Conservation (phyloP, 208 protist species). For the Leishmania aethiopica region DNA sequence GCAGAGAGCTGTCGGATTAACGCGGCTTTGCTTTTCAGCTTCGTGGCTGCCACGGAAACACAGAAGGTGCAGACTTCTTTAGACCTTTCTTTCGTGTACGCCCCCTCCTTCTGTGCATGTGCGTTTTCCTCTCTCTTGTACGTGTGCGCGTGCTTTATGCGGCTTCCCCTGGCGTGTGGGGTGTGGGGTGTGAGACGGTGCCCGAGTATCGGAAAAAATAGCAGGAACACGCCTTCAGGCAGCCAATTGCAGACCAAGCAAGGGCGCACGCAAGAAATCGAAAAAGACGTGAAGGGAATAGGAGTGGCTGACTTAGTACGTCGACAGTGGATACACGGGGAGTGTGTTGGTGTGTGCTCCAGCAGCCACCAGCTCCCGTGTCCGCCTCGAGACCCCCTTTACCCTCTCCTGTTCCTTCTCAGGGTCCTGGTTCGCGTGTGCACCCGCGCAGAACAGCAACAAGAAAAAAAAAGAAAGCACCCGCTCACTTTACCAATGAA, state of each 20-base stretch:
- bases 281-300: not conserved
- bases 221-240: not conserved
- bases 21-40: conserved; percentile 26
- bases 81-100: not conserved
- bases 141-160: not conserved
- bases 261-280: not conserved
- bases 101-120: not conserved
- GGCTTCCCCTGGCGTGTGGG: no score
- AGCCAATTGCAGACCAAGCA: not conserved
- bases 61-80: not conserved
- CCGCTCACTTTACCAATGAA: not conserved
- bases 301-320: not conserved
- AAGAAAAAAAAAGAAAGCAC: not conserved
- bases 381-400: not conserved
- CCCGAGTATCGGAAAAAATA: conserved; percentile 17
- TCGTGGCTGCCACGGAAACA: not conserved
- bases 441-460: not conserved
- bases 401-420: not conserved
- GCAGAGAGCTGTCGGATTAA: conserved; percentile 32
- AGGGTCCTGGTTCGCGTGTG: not conserved
- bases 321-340: not conserved
- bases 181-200: not conserved
- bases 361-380: not conserved
- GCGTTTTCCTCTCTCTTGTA: no score
- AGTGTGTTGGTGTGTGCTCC: not conserved